Evolutionary conservation across 2,329 filamentous ascomycete species (phyloP).

Genomic region (Fusarium sp.): DNA sequence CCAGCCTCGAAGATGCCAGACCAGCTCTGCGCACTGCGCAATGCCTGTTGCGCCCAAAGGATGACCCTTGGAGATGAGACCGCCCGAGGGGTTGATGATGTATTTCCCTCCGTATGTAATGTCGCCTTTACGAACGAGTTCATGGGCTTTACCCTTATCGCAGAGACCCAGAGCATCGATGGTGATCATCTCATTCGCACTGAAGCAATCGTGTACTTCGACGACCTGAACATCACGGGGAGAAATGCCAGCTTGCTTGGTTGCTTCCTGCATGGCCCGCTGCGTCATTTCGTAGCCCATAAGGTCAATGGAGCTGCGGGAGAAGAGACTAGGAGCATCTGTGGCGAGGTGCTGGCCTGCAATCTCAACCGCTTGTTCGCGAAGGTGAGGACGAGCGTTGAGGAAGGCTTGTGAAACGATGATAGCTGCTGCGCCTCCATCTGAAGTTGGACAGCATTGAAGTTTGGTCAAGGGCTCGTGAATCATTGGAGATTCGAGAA

Average conservation of each 20-base stretch:
- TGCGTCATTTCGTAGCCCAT: conserved; percentile 89
- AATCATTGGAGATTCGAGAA: conserved; percentile 80
- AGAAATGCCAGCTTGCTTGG: conserved; percentile 76
- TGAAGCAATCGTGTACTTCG: conserved; percentile 97
- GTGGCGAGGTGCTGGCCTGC: conserved; percentile 91
- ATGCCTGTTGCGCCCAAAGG: conserved; percentile 94
- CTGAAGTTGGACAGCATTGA: conserved; percentile 98
- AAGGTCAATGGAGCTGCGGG: conserved; percentile 82
- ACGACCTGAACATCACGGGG: conserved; percentile 80
- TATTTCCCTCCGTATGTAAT: conserved; percentile 90
- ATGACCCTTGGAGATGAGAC: conserved; percentile 95
- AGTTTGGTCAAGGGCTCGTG: conserved; percentile 92
- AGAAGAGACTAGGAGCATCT: conserved; percentile 84
- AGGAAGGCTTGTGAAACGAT: conserved; percentile 91
- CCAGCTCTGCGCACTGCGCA: conserved; percentile 92
- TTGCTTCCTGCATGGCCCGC: conserved; percentile 75
- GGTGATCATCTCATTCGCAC: conserved; percentile 90
- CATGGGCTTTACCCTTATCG: conserved; percentile 85
- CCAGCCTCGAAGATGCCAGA: conserved; percentile 96
- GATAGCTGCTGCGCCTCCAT: conserved; percentile 89
- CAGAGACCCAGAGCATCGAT: conserved; percentile 87
- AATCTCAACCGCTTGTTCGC: conserved; percentile 84
- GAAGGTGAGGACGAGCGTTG: conserved; percentile 83
- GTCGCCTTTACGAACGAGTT: conserved; percentile 85
- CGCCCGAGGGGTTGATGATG: conserved; percentile 92